Conservation (phyloP, 129 eudicot genomes). For the Pittosporum tobira region DNA sequence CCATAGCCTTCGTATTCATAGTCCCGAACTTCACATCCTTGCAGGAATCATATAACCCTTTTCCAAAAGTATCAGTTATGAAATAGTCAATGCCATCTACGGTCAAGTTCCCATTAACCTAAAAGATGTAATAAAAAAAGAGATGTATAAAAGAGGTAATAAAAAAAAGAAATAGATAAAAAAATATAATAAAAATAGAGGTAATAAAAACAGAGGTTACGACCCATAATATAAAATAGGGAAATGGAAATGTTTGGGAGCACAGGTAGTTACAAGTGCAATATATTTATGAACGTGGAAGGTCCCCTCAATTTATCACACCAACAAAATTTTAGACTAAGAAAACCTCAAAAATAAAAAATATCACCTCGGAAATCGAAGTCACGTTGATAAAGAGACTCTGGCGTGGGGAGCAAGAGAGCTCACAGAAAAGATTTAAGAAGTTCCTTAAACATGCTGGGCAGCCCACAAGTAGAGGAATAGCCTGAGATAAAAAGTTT, state of each 20-base stretch:
- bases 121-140: neutral
- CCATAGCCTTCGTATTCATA: slow-evolving; percentile 61
- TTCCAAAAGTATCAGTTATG: slow-evolving; percentile 44
- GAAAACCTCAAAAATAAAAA: neutral
- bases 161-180: no score
- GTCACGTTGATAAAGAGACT: slow-evolving; percentile 63
- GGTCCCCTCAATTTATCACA: neutral
- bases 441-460: slow-evolving; percentile 75
- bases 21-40: slow-evolving; percentile 72
- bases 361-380: slow-evolving; percentile 41
- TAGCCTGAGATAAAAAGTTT: slow-evolving; percentile 34
- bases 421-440: slow-evolving; percentile 62
- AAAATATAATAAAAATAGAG: no score
- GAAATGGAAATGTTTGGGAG: neutral
- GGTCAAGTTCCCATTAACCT: slow-evolving; percentile 41
- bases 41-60: slow-evolving; percentile 57
- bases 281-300: neutral
- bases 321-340: neutral
- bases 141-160: neutral
- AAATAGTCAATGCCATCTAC: slow-evolving; percentile 52
- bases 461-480: slow-evolving; percentile 69
- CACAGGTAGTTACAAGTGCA: neutral
- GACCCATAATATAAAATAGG: neutral
- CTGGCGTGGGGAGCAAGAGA: slow-evolving; percentile 62
- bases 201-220: neutral